These are phyloP conservation scores for Juglanconis sp. DNA, from an alignment of 2,329 filamentous ascomycete genomes.

Conservation along the genomic window DNA sequence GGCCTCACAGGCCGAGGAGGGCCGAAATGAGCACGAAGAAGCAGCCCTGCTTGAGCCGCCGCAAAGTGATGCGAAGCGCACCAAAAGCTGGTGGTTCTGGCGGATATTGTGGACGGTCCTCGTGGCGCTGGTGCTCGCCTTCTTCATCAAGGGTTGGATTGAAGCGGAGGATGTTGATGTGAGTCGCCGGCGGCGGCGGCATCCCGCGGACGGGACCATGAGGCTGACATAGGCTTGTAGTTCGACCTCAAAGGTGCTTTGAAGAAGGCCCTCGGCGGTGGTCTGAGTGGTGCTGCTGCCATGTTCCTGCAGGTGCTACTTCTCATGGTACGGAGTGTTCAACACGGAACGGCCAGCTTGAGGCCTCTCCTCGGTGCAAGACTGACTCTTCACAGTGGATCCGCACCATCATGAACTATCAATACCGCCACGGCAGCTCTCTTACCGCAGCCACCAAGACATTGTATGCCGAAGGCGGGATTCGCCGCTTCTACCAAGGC, in stretches of 20 bases:
- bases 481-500: conserved; percentile 44
- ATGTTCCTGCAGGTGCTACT: conserved; percentile 47
- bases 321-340: conserved; percentile 36
- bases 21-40: conserved; percentile 19
- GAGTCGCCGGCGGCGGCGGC: conserved; percentile 11
- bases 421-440: conserved; percentile 43
- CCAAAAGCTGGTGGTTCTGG: conserved; percentile 32
- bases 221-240: conserved; percentile 23
- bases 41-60: conserved; percentile 22
- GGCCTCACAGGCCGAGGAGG: conserved; percentile 9
- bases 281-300: conserved; percentile 44
- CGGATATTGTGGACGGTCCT: conserved; percentile 34
- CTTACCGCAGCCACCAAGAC: conserved; percentile 38
- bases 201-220: too few relatives aligned
- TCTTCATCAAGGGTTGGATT: conserved; percentile 46
- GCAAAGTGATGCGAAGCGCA: conserved; percentile 12
- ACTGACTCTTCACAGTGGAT: conserved; percentile 33
- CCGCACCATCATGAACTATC: conserved; percentile 50
- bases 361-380: not conserved
- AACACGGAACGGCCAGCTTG: not conserved
- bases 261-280: conserved; percentile 42
- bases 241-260: conserved; percentile 44
- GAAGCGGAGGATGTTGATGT: conserved; percentile 40
- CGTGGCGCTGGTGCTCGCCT: conserved; percentile 28
- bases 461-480: conserved; percentile 39